Evolutionary conservation across 1,139 yeast genomes (phyloP).

Genomic region (Yamadazyma jaroonii): DNA sequence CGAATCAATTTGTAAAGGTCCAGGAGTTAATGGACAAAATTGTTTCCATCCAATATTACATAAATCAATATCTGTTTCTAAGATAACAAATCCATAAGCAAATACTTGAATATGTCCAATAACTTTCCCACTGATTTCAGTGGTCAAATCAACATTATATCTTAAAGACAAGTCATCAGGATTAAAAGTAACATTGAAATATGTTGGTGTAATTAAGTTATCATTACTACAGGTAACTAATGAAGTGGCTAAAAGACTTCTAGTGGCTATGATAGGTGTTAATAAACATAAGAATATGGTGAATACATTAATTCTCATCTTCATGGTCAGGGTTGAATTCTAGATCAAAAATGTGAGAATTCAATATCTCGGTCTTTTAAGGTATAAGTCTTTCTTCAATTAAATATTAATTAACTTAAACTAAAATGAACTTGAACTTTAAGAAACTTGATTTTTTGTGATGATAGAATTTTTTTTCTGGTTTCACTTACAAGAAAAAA

Average conservation of each 20-base stretch:
- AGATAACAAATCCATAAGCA: slow-evolving; percentile 72
- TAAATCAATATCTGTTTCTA: slow-evolving; percentile 49
- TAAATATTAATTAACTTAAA: neutral
- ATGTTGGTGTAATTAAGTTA: slow-evolving; percentile 62
- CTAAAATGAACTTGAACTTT: neutral
- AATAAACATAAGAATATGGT: slow-evolving; percentile 4
- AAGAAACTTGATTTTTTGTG: too few species aligned
- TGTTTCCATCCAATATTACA: slow-evolving; percentile 72
- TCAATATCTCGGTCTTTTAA: too few species aligned
- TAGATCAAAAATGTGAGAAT: neutral
- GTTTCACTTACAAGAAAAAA: neutral
- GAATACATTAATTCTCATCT: slow-evolving; percentile 5
- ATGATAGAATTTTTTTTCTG: neutral
- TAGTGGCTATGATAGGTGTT: slow-evolving; percentile 20
- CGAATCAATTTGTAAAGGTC: slow-evolving; percentile 65
- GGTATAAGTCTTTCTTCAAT: too few species aligned
- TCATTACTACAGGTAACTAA: slow-evolving; percentile 72
- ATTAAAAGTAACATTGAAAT: slow-evolving; percentile 63
- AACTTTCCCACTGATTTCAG: slow-evolving; percentile 58
- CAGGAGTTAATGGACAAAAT: slow-evolving; percentile 76
- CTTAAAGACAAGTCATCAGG: slow-evolving; percentile 62
- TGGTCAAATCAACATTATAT: slow-evolving; percentile 59
- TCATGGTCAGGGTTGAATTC: neutral
- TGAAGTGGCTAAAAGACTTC: slow-evolving; percentile 58
- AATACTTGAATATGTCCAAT: slow-evolving; percentile 61